Base-by-base conservation (phyloP, 2,329 filamentous ascomycete genomes). In the Aspergillus neotritici region DNA sequence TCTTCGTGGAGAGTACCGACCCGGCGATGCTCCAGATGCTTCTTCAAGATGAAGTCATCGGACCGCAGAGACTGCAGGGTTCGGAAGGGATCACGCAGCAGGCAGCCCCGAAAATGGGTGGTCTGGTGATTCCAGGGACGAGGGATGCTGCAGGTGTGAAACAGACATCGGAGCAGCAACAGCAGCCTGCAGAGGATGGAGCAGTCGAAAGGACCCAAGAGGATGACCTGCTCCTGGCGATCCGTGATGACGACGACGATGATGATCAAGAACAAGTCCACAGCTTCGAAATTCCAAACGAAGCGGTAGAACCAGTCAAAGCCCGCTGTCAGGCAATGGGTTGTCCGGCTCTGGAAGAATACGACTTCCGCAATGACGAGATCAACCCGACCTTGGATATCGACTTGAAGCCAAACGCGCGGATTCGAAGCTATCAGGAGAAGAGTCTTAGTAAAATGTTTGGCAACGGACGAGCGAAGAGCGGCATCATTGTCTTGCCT, bases 381-480 rank as follows among this genome's bases (percentile, higher is more conserved):
- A 78, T 82, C 54, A 98, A 97, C 58, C 80, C 91, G 1, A 95
- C 87, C 39, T 73, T 98, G 30, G 89, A 97, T 44, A 98, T 98
- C 55, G 91, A 97, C 63, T 74, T 97, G 37, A 86, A 86, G 56
- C 90, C 91, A 0, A 83, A 84, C 44, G 91, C 90, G 0, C 86
- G 91, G 59, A 97, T 97, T 62, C 83, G 91, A 63, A 83, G 79
- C 72, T 98, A 98, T 57, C 93, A 98, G 64, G 93, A 98, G 66
- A 94, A 96, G 70, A 94, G 89, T 53, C 74, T 98, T 8, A 94
- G 87, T 71, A 98, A 98, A 67, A 98, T 98, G 93, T 98, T 98
- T 64, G 91, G 93, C 61, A 98, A 98, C 61, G 91, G 91, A 38
- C 84, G 93, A 67, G 93, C 93, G 11, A 93, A 95, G 71, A 96